These are phyloP conservation scores for Candida tammaniensis DNA, from an alignment of 805 yeast genomes.

Conservation along the genomic window DNA sequence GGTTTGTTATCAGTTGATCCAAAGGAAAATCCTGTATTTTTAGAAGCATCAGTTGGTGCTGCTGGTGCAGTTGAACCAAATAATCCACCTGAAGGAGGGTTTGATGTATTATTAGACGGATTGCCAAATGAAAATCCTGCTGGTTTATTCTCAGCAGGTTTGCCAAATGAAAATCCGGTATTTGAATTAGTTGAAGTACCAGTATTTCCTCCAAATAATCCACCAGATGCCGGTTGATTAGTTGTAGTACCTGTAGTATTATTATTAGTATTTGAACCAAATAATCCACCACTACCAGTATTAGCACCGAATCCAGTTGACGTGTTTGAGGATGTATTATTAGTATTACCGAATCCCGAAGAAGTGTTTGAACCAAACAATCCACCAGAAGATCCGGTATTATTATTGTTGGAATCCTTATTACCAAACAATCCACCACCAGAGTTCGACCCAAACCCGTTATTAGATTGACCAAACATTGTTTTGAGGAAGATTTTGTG, in stretches of 20 bases:
- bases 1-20: conserved; percentile 10
- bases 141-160: conserved; percentile 15
- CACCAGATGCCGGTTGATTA: conserved; percentile 2
- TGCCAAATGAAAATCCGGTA: conserved; percentile 16
- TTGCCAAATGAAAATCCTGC: conserved; percentile 12
- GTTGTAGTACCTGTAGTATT: not conserved
- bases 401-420: too few species aligned
- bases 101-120: not conserved
- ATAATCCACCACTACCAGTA: too few species aligned
- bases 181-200: conserved; percentile 9
- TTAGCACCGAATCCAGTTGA: too few species aligned
- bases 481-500: conserved; percentile 3
- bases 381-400: not conserved
- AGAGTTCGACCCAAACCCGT: conserved; percentile 6
- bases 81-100: conserved; percentile 18
- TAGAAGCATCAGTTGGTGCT: too few species aligned
- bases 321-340: too few species aligned
- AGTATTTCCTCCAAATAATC: conserved; percentile 5
- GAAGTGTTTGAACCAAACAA: not conserved
- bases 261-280: not conserved
- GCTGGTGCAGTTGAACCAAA: conserved; percentile 12
- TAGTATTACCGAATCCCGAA: too few species aligned
- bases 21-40: conserved; percentile 13
- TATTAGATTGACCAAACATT: conserved; percentile 9
- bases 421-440: conserved; percentile 8